Base-by-base conservation (phyloP, 805 yeast genomes). In the Diddensiella caesifluorescens region DNA sequence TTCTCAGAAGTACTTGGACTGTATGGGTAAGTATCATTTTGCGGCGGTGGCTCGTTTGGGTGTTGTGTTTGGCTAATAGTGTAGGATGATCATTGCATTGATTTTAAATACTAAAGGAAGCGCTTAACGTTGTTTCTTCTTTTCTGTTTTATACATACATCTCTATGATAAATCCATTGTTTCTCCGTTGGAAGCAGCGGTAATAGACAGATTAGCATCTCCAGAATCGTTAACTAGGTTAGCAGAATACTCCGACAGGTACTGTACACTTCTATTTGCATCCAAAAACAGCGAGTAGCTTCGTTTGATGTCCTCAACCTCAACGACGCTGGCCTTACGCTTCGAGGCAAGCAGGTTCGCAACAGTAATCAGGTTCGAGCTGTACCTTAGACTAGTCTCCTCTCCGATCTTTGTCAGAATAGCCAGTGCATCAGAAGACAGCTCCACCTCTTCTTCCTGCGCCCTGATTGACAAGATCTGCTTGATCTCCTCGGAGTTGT, bases 1-100 rank as follows among this genome's bases (percentile, higher is more conserved):
- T 86, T 86, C 57, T 89, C 95, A 41, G 95, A 86, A 68, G 95
- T 86, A 39, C 73, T 86, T 65, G 95, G 92, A 2, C 69, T 83
- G 50, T 84, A 89, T 61, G 97, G 97, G n/a, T n/a, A n/a, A n/a
- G n/a, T n/a, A 40, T 37, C 27, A 38, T 36, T 83, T 49, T 84
- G 88, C 61, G 96, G 97, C 27, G 20, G 20, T 12, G 23, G 7
- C 15, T 4, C 18, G 5, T 26, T 4, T 28, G 7, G 6, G 20
- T n/a, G 19, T 13, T 25, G 42, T 10, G 13, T 30, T 30, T 23
- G n/a, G 25, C 37, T 16, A 25, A 19, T 28, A 36, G 41, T n/a
- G n/a, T n/a, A n/a, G n/a, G 41, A 86, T 89, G 92, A 89, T 89
- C 62, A 83, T 89, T 53, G 96, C 96, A 22, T 77, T 89, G 65